Conservation (phyloP, 192 early-diverging fungal species). For the Lobulomyces angularis region DNA sequence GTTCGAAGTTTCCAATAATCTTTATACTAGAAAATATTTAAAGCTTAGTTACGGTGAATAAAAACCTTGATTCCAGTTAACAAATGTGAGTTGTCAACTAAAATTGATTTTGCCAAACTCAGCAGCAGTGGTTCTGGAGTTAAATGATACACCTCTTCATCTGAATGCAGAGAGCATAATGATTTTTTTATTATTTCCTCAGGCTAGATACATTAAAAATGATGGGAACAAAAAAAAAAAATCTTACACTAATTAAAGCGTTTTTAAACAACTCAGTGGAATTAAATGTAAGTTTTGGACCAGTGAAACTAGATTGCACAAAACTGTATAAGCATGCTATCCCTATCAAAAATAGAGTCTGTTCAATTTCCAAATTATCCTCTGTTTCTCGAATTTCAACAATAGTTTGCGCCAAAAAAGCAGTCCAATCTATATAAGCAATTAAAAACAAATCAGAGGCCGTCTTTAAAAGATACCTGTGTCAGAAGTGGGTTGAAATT, state of each 20-base stretch:
- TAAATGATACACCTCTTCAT: slow-evolving; percentile 77
- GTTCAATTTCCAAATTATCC: not conserved
- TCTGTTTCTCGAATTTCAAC: not conserved
- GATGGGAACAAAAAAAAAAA: slow-evolving; percentile 1
- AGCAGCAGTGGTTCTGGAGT: slow-evolving; percentile 57
- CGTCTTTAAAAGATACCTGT: no score
- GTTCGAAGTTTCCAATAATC: slow-evolving; percentile 67
- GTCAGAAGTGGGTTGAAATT: no score
- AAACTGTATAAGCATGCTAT: slow-evolving; percentile 67
- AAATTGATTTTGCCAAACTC: slow-evolving; percentile 46
- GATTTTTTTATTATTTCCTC: slow-evolving; percentile 23
- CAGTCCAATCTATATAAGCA: no score
- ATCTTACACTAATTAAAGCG: not conserved
- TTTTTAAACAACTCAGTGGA: slow-evolving; percentile 37
- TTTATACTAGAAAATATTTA: slow-evolving; percentile 18
- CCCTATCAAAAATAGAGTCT: slow-evolving; percentile 39
- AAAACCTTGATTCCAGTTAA: not conserved
- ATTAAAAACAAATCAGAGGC: no score
- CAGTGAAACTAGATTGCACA: slow-evolving; percentile 80
- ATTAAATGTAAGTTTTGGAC: slow-evolving; percentile 56
- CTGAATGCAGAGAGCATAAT: slow-evolving; percentile 46
- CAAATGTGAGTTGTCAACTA: slow-evolving; percentile 38
- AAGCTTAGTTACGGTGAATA: not conserved
- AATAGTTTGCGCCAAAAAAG: no score
- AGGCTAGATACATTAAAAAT: not conserved